Evolutionary conservation across 768 basidiomycete species (phyloP).

Genomic region (Imleria badia): DNA sequence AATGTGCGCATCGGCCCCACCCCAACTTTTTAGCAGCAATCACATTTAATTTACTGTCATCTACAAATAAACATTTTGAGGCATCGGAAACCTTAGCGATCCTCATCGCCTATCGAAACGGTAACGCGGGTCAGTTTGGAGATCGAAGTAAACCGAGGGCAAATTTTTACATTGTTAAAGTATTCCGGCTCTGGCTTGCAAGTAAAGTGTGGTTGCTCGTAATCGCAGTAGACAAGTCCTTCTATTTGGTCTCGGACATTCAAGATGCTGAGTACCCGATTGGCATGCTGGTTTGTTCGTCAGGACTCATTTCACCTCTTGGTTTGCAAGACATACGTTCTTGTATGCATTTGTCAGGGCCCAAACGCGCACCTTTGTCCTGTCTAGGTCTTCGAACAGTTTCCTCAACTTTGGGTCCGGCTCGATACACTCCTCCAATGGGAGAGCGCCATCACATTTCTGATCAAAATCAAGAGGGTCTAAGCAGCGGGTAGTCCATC

Average conservation of each 20-base stretch:
- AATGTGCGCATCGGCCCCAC: conserved; percentile 77
- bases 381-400: conserved; percentile 77
- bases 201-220: conserved; percentile 58
- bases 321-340: conserved; percentile 45
- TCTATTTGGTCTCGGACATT: conserved; percentile 69
- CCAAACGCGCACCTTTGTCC: conserved; percentile 77
- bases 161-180: conserved; percentile 53
- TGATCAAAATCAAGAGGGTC: conserved; percentile 84
- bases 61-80: conserved; percentile 73
- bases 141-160: background rate
- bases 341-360: conserved; percentile 84
- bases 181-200: conserved; percentile 82
- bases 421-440: conserved; percentile 75
- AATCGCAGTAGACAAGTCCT: conserved; percentile 80
- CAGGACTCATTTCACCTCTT: conserved; percentile 1
- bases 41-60: conserved; percentile 73
- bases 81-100: conserved; percentile 62
- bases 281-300: conserved; percentile 60
- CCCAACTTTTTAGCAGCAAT: conserved; percentile 61
- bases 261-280: conserved; percentile 74
- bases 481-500: conserved; percentile 24
- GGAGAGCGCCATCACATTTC: conserved; percentile 81
- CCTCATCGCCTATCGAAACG: conserved; percentile 55
- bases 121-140: background rate
- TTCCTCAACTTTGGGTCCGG: conserved; percentile 61